Base-by-base conservation (phyloP, 2,329 filamentous ascomycete genomes). In the Pyrenophora graminea region DNA sequence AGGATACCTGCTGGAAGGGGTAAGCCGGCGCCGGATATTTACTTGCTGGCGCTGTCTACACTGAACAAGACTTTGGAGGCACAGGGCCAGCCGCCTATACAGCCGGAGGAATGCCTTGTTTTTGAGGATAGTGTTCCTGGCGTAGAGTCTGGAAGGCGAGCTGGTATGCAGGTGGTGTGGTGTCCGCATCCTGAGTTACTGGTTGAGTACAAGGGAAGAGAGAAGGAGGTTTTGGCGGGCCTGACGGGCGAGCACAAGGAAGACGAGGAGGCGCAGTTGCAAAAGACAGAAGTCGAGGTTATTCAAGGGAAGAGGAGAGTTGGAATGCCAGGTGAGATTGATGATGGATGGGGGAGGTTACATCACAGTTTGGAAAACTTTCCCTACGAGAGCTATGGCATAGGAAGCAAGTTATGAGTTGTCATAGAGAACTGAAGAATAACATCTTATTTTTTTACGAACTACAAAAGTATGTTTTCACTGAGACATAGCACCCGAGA, bases 91-190 rank as follows among this genome's bases (percentile, higher is more conserved):
- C 77, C 82, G 52, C 79, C 80, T 45, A 87, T 99, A 56, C 79
- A 70, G 46, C 91, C 91, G 0, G 88, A 89, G 61, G 93, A 97
- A 74, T 97, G 94, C 70, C 80, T 99, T 13, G 94, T 97, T 0
- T 97, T 99, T 66, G 94, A 99, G 76, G 94, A 99, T 73, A 90
- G 88, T 39, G 92, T 97, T 1, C 90, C 91, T 0, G 94, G 94
- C 3, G 91, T 97, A 2, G 94, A 99, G 76, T 85, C 91, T 2
- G 94, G 91, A 4, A 80, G 94, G 45, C 84, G 94, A 59, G 94
- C 94, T 0, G 93, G 93, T 0, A 97, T 97, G 93, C 85, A 93
- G 60, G 91, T 95, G 10, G 80, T 96, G 1, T 99, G 94, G 94
- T 88, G 85, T 62, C 94, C 94, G 19, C 91, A 97, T 74, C 84